Conservation (phyloP, 148 eudicot genomes). For the Fagopyrum tataricum region DNA sequence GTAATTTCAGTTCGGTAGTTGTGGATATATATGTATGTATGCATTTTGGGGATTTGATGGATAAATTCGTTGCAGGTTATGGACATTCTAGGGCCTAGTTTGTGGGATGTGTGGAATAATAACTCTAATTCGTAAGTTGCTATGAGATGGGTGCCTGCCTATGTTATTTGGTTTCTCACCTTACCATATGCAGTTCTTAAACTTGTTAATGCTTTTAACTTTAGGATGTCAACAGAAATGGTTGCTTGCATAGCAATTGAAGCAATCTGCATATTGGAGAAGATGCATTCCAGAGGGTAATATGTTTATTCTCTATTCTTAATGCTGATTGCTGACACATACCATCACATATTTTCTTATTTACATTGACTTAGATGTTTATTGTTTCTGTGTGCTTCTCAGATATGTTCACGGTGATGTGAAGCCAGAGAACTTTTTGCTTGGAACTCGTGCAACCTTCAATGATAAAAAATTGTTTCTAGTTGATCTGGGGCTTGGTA, state of each 20-base stretch:
- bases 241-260: constrained; percentile 95
- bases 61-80: constrained; percentile 50
- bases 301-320: not conserved
- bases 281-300: constrained; percentile 90
- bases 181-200: not conserved
- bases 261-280: constrained; percentile 85
- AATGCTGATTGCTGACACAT: not conserved
- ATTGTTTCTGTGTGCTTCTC: constrained; percentile 7
- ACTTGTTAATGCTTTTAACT: not conserved
- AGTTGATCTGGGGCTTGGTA: constrained; percentile 92
- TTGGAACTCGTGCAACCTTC: constrained; percentile 77
- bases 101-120: constrained; percentile 96
- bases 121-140: constrained; percentile 60
- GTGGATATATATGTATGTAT: not conserved
- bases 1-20: not conserved
- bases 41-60: not conserved
- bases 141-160: not conserved
- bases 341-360: too few relatives aligned
- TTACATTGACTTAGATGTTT: not conserved
- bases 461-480: constrained; percentile 83
- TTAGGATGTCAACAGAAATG: constrained; percentile 92
- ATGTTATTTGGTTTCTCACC: not conserved
- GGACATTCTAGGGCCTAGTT: constrained; percentile 97
- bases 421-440: constrained; percentile 92
- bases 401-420: constrained; percentile 97